Conservation (phyloP, 441 rosid genomes). For the Pelargonium citronellum region DNA sequence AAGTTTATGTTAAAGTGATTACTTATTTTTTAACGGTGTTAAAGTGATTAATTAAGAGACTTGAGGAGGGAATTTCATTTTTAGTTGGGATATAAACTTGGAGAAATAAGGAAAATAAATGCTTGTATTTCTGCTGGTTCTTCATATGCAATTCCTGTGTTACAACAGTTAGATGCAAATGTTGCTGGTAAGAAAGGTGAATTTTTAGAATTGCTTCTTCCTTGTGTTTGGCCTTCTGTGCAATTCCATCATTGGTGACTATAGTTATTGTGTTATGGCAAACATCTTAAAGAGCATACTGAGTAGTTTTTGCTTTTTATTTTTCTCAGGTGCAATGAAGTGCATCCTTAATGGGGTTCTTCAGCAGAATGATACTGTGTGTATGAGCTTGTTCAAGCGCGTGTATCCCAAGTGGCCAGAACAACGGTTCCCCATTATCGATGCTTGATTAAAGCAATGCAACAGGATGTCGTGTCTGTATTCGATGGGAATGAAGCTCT, state of each 20-base stretch:
- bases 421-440: slow-evolving; percentile 48
- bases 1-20: too few species aligned
- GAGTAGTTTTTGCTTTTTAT: slow-evolving; percentile 8
- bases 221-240: not conserved
- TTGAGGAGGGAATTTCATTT: not conserved
- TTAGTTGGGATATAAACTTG: not conserved
- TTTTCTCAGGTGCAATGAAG: slow-evolving; percentile 79
- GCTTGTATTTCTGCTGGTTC: not conserved
- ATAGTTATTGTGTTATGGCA: not conserved
- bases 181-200: not conserved
- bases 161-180: not conserved
- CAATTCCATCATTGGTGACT: not conserved
- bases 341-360: slow-evolving; percentile 73
- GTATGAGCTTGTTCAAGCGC: slow-evolving; percentile 83
- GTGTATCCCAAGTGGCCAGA: slow-evolving; percentile 91
- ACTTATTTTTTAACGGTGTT: too few species aligned
- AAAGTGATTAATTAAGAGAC: not conserved
- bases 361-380: slow-evolving; percentile 83
- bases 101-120: not conserved
- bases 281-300: not conserved
- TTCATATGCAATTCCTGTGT: not conserved
- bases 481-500: slow-evolving; percentile 66
- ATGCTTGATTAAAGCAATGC: slow-evolving; percentile 33
- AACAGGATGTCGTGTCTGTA: slow-evolving; percentile 18
- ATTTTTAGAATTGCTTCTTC: not conserved